These are phyloP conservation scores for Claviceps spartinae DNA, from an alignment of 2,329 filamentous ascomycete species.

Conservation along the genomic window DNA sequence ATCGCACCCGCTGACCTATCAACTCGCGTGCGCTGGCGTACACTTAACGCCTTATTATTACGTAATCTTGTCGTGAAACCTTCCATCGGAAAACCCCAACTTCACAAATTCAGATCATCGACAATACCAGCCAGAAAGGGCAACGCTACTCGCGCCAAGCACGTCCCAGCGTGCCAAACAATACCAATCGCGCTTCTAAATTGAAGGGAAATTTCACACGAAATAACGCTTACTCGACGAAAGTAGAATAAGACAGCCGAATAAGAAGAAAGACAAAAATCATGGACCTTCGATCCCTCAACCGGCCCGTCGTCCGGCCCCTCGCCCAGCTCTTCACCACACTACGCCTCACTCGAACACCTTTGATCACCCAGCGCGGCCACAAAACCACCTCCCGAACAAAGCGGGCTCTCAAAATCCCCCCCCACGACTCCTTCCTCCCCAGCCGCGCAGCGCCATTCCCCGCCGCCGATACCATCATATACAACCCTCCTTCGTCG, in stretches of 20 bases:
- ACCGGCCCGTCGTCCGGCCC: conserved; percentile 23
- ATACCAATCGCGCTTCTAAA: background rate
- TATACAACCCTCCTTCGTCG: conserved; percentile 44
- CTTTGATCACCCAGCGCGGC: conserved; percentile 21
- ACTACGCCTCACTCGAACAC: conserved; percentile 9
- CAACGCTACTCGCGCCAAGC: background rate
- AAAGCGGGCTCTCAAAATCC: conserved; percentile 43
- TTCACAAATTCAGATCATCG: background rate
- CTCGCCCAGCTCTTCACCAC: conserved; percentile 19
- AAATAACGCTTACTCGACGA: background rate
- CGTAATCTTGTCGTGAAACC: background rate
- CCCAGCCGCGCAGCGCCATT: conserved; percentile 20
- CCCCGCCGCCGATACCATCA: conserved; percentile 26
- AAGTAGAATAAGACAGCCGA: background rate
- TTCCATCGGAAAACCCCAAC: background rate
- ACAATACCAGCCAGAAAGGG: background rate
- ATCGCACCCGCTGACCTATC: no score
- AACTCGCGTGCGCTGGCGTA: no score
- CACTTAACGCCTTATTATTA: background rate
- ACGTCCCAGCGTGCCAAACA: background rate
- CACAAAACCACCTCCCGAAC: conserved; percentile 41
- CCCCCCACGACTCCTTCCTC: conserved; percentile 48
- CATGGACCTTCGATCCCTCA: conserved; percentile 24
- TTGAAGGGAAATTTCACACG: no score
- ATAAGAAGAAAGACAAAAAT: background rate